A percentile compares a stretch with the other conserved stretches of the same genome.
phyloP scores from a whole-genome alignment of 441 rosid species.

The Macaranga tanarius region DNA sequence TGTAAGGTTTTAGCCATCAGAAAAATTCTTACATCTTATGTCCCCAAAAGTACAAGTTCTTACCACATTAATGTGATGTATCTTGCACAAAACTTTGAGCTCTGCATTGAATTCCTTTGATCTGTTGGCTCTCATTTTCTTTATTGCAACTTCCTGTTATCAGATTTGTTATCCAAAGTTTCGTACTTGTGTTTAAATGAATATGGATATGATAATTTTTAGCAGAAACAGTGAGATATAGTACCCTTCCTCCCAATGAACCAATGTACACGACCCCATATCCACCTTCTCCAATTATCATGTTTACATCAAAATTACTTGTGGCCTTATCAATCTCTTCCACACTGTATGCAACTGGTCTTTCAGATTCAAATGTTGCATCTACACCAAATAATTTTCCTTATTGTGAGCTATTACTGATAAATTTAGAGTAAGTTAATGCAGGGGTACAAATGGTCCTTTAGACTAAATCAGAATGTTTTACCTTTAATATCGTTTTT shows the following conservation, averaged over 20 bases:
- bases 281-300: constrained; percentile 40
- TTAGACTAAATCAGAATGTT: background rate
- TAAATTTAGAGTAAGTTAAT: too few relatives aligned
- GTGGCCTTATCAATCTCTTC: constrained; percentile 37
- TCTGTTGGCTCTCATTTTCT: constrained; percentile 37
- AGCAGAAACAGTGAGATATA: background rate
- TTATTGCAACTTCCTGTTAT: constrained; percentile 39
- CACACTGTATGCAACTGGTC: constrained; percentile 23
- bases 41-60: constrained; percentile 3
- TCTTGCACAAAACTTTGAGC: constrained; percentile 39
- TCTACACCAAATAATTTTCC: constrained; percentile 19
- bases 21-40: background rate
- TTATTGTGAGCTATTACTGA: background rate
- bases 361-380: constrained; percentile 31
- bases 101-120: constrained; percentile 38
- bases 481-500: constrained; percentile 31
- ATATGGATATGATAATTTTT: background rate
- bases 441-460: background rate
- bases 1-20: constrained; percentile 12
- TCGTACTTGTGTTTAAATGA: background rate
- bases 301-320: constrained; percentile 27
- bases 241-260: constrained; percentile 26
- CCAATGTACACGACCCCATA: constrained; percentile 40
- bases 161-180: background rate
- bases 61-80: constrained; percentile 44